These are phyloP conservation scores for Inga laurina DNA, from an alignment of 306 rosid species.

Conservation along the genomic window DNA sequence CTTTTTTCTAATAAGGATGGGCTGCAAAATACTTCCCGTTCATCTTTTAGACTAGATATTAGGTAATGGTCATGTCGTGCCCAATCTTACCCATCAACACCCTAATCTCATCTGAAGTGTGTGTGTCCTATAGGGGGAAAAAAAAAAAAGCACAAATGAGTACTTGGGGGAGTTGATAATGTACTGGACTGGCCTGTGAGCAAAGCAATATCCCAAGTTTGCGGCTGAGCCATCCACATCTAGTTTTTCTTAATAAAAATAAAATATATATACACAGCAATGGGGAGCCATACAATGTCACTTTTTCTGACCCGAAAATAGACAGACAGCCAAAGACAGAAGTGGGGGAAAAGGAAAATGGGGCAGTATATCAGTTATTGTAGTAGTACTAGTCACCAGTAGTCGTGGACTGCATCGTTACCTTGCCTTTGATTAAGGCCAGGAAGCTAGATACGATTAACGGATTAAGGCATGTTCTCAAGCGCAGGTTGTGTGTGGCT, in stretches of 20 bases:
- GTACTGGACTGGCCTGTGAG: background rate
- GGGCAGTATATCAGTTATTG: conserved; percentile 27
- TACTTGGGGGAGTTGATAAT: conserved; percentile 1
- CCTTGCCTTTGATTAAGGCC: conserved; percentile 60
- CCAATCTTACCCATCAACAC: too few relatives aligned
- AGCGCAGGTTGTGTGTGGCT: conserved; percentile 90
- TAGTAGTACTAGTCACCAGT: conserved; percentile 33
- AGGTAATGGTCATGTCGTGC: too few relatives aligned
- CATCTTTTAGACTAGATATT: too few relatives aligned
- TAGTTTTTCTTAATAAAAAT: background rate
- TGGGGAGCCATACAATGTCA: conserved; percentile 53
- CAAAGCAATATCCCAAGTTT: conserved; percentile 21
- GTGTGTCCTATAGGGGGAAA: background rate
- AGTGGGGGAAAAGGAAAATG: conserved; percentile 6
- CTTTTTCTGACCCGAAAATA: conserved; percentile 35
- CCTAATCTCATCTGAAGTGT: too few relatives aligned
- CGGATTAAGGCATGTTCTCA: conserved; percentile 49
- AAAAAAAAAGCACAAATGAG: background rate
- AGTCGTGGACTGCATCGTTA: conserved; percentile 67
- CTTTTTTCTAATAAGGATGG: too few relatives aligned
- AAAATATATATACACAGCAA: background rate
- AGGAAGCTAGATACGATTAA: conserved; percentile 52
- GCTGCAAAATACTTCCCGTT: too few relatives aligned
- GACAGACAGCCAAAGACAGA: conserved; percentile 25
- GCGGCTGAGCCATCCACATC: conserved; percentile 50